Percentiles rank a stretch among this genome's conserved stretches.
Conservation (phyloP, 169 alveolate genomes). For the Cryptosporidium andersoni region DNA sequence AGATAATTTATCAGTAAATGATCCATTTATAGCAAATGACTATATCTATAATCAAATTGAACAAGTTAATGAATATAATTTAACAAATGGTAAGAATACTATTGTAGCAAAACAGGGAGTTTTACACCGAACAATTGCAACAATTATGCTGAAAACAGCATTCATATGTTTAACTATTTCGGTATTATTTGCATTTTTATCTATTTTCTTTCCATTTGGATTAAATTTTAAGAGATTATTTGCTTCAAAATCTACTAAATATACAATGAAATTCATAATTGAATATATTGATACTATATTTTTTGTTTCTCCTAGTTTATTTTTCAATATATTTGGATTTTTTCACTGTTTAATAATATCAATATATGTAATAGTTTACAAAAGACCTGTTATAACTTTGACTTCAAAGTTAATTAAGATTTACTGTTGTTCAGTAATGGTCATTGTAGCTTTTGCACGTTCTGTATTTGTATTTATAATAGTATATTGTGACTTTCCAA, state of each 20-base stretch:
- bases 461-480: conserved; percentile 17
- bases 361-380: conserved; percentile 30
- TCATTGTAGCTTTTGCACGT: conserved; percentile 2
- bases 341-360: conserved; percentile 42
- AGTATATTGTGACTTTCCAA: conserved; percentile 9
- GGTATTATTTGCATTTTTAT: conserved; percentile 45
- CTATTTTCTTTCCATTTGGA: conserved; percentile 58
- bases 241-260: not conserved
- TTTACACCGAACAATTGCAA: conserved; percentile 53
- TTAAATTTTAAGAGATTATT: conserved; percentile 22
- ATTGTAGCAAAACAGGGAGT: conserved; percentile 58
- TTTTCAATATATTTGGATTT: conserved; percentile 21
- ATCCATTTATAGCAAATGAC: not conserved
- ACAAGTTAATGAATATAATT: not conserved
- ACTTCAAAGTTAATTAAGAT: conserved; percentile 43
- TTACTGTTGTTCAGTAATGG: conserved; percentile 23
- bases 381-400: conserved; percentile 56
- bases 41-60: not conserved
- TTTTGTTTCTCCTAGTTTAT: conserved; percentile 30
- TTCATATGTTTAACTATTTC: conserved; percentile 29
- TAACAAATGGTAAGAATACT: not conserved
- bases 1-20: no score
- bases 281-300: not conserved
- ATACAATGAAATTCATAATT: not conserved
- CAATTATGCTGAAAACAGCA: conserved; percentile 35